Conservation (phyloP, 2,329 filamentous ascomycete species). For the Huntiella decipiens region DNA sequence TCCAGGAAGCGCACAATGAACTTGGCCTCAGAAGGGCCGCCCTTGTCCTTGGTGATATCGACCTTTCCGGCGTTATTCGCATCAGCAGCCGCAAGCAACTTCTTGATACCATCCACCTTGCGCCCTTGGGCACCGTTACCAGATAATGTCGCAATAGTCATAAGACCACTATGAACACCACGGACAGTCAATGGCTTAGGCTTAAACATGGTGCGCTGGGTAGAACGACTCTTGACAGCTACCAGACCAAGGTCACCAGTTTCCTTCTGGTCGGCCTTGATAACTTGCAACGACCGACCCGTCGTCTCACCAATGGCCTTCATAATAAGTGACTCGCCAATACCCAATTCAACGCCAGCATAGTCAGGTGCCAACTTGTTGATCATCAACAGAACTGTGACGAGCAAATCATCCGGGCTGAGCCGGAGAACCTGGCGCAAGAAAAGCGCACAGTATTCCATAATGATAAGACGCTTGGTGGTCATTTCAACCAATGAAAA, state of each 20-base stretch:
- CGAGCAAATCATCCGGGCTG: constrained; percentile 70
- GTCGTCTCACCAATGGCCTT: constrained; percentile 94
- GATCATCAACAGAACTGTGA: constrained; percentile 86
- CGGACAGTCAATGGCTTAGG: constrained; percentile 75
- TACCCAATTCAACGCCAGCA: constrained; percentile 90
- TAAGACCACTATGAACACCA: constrained; percentile 71
- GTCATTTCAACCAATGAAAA: constrained; percentile 93
- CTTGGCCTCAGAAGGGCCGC: constrained; percentile 85
- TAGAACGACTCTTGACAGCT: constrained; percentile 84
- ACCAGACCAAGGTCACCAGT: constrained; percentile 91
- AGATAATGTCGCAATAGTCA: constrained; percentile 70
- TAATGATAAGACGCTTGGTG: constrained; percentile 73
- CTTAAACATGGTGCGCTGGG: constrained; percentile 96
- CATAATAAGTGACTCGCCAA: constrained; percentile 96
- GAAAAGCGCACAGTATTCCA: constrained; percentile 76
- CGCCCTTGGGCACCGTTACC: constrained; percentile 76
- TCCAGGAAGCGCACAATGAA: constrained; percentile 85
- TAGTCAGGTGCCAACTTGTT: constrained; percentile 97
- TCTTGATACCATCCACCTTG: constrained; percentile 92
- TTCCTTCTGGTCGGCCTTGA: constrained; percentile 90
- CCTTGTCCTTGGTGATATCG: constrained; percentile 82
- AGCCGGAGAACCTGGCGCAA: constrained; percentile 84
- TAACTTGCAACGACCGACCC: constrained; percentile 67
- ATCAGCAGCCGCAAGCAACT: constrained; percentile 81
- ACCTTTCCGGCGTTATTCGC: constrained; percentile 54